Percentiles rank a stretch among this genome's conserved stretches.
phyloP scores from a whole-genome alignment of 1,284 basidiomycete species.

The Tylopilus sp. region DNA sequence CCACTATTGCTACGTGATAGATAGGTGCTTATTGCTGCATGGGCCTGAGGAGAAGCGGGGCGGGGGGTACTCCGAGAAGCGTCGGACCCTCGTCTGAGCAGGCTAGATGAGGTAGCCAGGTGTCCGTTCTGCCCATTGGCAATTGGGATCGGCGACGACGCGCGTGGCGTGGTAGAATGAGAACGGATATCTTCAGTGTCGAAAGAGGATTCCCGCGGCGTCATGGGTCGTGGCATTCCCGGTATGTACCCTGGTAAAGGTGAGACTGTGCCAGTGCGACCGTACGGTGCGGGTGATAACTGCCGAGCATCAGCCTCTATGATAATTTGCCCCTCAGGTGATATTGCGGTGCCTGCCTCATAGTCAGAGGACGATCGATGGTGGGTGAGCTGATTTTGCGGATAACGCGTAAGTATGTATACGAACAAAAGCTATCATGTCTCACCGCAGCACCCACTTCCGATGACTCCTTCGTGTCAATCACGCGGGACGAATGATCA shows the following conservation, averaged over 20 bases:
- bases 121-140: slow-evolving; percentile 33
- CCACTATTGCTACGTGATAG: slow-evolving; percentile 58
- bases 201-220: slow-evolving; percentile 57
- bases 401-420: slow-evolving; percentile 17
- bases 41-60: slow-evolving; percentile 44
- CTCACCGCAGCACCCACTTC: slow-evolving; percentile 26
- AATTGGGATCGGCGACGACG: slow-evolving; percentile 52
- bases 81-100: slow-evolving; percentile 49
- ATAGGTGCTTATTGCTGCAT: slow-evolving; percentile 45
- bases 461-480: slow-evolving; percentile 18
- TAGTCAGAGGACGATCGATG: slow-evolving; percentile 34
- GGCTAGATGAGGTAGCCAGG: slow-evolving; percentile 33
- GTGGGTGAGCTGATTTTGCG: slow-evolving; percentile 17
- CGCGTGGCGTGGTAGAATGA: slow-evolving; percentile 73
- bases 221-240: slow-evolving; percentile 82
- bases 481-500: slow-evolving; percentile 21
- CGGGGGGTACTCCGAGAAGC: slow-evolving; percentile 46
- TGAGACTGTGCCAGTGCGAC: slow-evolving; percentile 42
- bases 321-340: slow-evolving; percentile 51
- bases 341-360: slow-evolving; percentile 65
- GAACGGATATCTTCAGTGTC: slow-evolving; percentile 67
- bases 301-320: slow-evolving; percentile 44
- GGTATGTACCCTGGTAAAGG: slow-evolving; percentile 80
- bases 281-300: slow-evolving; percentile 48
- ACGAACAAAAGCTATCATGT: slow-evolving; percentile 4